Conservation (phyloP, 352 stramenopile genomes). For the Pythium dissimile region DNA sequence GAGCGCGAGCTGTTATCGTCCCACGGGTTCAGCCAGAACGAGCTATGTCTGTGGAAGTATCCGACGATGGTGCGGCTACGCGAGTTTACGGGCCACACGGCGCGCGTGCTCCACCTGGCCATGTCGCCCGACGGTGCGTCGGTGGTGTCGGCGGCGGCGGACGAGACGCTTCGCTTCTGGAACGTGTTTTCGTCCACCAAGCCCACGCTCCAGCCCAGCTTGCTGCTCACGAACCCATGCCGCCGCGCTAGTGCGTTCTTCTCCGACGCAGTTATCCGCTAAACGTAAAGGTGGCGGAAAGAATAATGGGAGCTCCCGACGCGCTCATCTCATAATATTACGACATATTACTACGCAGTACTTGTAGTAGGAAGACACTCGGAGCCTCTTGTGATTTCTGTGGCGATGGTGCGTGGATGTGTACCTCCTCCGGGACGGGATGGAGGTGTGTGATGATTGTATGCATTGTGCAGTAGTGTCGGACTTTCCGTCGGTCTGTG, state of each 20-base stretch:
- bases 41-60: constrained; percentile 96
- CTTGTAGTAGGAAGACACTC: background rate
- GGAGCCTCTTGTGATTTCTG: background rate
- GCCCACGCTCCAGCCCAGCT: background rate
- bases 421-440: background rate
- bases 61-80: constrained; percentile 91
- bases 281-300: background rate
- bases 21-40: constrained; percentile 93
- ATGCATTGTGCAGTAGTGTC: too few species aligned
- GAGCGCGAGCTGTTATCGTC: constrained; percentile 92
- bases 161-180: constrained; percentile 98
- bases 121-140: constrained; percentile 90
- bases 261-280: constrained; percentile 18
- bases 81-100: constrained; percentile 93
- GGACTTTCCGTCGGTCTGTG: too few species aligned
- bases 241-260: constrained; percentile 1
- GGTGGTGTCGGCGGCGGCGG: constrained; percentile 91
- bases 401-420: background rate
- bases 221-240: constrained; percentile 7
- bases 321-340: constrained; percentile 23
- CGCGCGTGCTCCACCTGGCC: constrained; percentile 91
- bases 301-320: background rate
- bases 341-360: constrained; percentile 7
- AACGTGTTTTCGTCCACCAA: constrained; percentile 73
- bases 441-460: background rate